phyloP scores from a whole-genome alignment of 164 flowering plant species.

The Vitis vinifera region DNA sequence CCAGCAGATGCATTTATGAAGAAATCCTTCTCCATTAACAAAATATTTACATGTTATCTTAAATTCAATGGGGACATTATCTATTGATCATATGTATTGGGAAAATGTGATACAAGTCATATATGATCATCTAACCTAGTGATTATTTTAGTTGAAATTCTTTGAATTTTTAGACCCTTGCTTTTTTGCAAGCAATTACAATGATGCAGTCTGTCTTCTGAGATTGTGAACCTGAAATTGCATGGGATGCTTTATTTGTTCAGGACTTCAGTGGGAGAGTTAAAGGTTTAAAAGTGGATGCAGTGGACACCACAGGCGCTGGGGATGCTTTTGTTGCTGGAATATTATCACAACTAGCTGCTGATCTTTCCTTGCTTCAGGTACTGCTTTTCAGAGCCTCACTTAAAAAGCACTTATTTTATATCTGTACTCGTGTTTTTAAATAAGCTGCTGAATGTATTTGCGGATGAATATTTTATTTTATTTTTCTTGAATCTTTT shows the following conservation, averaged over 20 bases:
- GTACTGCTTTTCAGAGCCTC: constrained; percentile 30
- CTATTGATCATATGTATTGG: too few relatives aligned
- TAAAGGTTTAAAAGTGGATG: constrained; percentile 69
- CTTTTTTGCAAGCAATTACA: not conserved
- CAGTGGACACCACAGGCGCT: constrained; percentile 96
- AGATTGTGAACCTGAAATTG: not conserved
- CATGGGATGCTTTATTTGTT: constrained; percentile 2
- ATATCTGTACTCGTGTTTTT: not conserved
- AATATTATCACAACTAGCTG: constrained; percentile 68
- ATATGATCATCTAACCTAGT: too few relatives aligned
- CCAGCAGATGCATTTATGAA: too few relatives aligned
- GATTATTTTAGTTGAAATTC: too few relatives aligned
- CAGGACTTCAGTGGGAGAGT: constrained; percentile 90
- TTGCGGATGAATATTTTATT: too few relatives aligned
- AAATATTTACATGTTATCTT: too few relatives aligned
- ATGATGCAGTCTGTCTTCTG: not conserved
- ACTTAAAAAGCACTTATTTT: not conserved
- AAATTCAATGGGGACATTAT: too few relatives aligned
- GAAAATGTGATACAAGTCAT: too few relatives aligned
- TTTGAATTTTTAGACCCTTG: too few relatives aligned
- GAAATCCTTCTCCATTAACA: too few relatives aligned
- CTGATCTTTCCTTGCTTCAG: constrained; percentile 75
- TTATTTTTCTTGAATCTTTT: not conserved
- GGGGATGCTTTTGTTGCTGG: constrained; percentile 99
- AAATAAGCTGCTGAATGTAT: too few relatives aligned